Conservation (phyloP, 2,329 filamentous ascomycete species). For the Bipolaris cookei region DNA sequence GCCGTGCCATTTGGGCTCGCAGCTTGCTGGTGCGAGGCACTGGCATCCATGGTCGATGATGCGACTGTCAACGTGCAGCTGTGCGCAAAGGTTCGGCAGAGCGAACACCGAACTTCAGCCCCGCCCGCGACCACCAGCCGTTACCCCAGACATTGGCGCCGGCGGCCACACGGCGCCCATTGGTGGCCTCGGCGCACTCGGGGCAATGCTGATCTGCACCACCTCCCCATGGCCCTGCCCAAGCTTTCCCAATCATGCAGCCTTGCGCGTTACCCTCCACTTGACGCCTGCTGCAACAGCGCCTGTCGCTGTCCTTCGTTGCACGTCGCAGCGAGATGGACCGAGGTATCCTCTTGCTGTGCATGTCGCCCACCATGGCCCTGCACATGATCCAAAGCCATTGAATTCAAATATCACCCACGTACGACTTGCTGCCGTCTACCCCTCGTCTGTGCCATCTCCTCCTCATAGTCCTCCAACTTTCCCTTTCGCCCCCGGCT, state of each 20-base stretch:
- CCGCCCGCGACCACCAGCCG: conserved; percentile 27
- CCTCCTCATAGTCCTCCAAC: background rate
- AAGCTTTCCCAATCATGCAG: conserved; percentile 12
- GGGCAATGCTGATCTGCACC: conserved; percentile 13
- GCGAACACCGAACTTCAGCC: conserved; percentile 26
- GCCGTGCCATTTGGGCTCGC: conserved; percentile 40
- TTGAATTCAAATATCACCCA: conserved; percentile 30
- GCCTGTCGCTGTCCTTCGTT: conserved; percentile 23
- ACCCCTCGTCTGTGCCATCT: conserved; percentile 27
- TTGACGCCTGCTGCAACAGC: conserved; percentile 16
- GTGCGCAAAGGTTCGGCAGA: conserved; percentile 25
- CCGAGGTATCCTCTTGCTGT: conserved; percentile 33
- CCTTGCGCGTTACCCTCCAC: conserved; percentile 29
- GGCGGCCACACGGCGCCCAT: conserved; percentile 14
- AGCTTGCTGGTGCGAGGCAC: conserved; percentile 33
- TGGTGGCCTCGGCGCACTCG: conserved; percentile 17
- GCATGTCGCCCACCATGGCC: background rate
- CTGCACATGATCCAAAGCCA: conserved; percentile 20
- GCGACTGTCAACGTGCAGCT: conserved; percentile 32
- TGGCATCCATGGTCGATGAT: conserved; percentile 41
- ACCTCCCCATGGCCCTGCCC: conserved; percentile 7
- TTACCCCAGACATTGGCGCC: conserved; percentile 21
- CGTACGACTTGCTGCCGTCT: conserved; percentile 14
- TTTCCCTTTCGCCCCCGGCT: conserved; percentile 5
- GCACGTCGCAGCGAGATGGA: conserved; percentile 40